Base-by-base conservation (phyloP, 2,329 filamentous ascomycete genomes). In the Chaetomiaceae sp. region DNA sequence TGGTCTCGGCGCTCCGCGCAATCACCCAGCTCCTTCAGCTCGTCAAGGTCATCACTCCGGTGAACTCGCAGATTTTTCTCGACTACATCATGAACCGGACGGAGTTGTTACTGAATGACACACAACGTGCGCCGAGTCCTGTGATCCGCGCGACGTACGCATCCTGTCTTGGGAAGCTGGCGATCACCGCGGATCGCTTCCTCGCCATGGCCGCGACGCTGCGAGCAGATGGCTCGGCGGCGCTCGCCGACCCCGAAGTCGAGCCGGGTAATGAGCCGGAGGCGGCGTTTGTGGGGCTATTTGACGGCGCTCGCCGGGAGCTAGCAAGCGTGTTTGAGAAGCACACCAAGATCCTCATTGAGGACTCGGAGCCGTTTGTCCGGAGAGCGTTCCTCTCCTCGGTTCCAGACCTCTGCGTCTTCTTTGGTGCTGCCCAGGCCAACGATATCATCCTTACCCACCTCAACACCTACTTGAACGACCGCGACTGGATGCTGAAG, bases 391-490 rank as follows among this genome's bases (percentile, higher is more conserved):
- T 98, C 60, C 71, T 98, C 36, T 85, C 85, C 8, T 97, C 93
- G 7, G 90, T 98, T 0, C 85, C 90, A 0, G 87, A 89, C 52
- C 74, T 98, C 1, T 98, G 93, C 62, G 81, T 96, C 55, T 97
- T 98, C 65, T 97, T 98, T 56, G 89, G 88, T 3, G 90, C 86
- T 50, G 78, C 83, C n/a, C 85, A 89, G 60, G 86, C 91, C 1
- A 96, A 94, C 62, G 93, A 98, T 61, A 88, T 98, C n/a, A 83
- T 98, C 14, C 71, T 98, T 18, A 95, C 89, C 26, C 93, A 98
- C 67, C 72, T 98, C 22, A 97, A 97, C 61, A 98, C 93, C 0
- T 98, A 98, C 59, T 70, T 98, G 8, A 98, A 98, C 56, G 93
- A 97, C 58, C 81, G 85, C 34, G 90, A 98, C 62, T 98, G 93